Base-by-base conservation (phyloP, 805 yeast species). In the Wickerhamiella musiphila region DNA sequence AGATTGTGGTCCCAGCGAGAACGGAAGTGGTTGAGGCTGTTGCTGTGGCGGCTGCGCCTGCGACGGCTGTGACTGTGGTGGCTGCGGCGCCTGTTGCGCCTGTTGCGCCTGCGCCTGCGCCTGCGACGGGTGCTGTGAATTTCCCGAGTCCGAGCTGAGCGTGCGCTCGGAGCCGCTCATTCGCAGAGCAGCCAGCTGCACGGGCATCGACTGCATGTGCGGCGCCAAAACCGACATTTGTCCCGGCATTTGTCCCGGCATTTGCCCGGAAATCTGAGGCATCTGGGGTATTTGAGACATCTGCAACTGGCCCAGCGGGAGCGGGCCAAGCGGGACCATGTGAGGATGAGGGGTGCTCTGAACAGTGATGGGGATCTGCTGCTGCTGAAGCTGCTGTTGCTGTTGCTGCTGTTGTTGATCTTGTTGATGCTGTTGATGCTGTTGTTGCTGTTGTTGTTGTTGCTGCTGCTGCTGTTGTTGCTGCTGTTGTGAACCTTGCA, bases 381-480 rank as follows among this genome's bases (percentile, higher is more conserved):
- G 18, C 5, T 10, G 27, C 22, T 26, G 30, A 10, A 23, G 32
- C 22, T n/a, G 22, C 23, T 7, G 18, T 12, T 11, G 16, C 10
- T 6, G 23, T 23, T 21, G 36, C 16, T 18, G 32, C 12, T 28
- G 29, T 8, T 15, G 32, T 10, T n/a, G 29, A 11, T 18, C 26
- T 7, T 23, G 26, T 8, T 28, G 20, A 9, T 11, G 27, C 8
- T 26, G 19, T 4, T 13, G 31, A 14, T 15, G 5, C 23, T 29
- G 36, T 18, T 29, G 36, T 13, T 9, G 26, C 6, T 29, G 36
- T 12, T 29, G 33, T 9, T 21, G 23, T 5, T 12, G 23, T 11
- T 19, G 15, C 26, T 23, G 28, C 34, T n/a, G 35, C 6, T 23
- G 15, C 25, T 16, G 28, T 19, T 23, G 20, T 13, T 20, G 23